A percentile compares a stretch with the other conserved stretches of the same genome.
Evolutionary conservation across 805 yeast genomes (phyloP).

Genomic region (Lachancea kluyveri): DNA sequence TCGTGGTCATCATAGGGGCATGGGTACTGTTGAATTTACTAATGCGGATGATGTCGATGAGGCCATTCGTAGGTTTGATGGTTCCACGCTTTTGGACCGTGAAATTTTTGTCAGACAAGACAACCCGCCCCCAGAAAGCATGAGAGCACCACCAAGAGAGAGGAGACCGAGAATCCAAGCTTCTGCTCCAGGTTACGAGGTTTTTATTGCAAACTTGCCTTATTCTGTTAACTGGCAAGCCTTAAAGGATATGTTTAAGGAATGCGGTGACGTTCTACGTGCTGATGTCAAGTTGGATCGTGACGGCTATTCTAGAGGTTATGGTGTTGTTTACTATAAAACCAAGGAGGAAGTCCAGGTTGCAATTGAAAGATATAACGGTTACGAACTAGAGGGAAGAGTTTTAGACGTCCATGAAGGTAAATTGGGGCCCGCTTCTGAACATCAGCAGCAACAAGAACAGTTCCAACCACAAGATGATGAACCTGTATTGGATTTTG

Average conservation of each 20-base stretch:
- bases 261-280: constrained; percentile 68
- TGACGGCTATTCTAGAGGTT: constrained; percentile 77
- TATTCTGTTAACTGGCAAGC: constrained; percentile 79
- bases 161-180: constrained; percentile 28
- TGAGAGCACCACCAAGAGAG: constrained; percentile 14
- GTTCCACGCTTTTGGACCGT: constrained; percentile 62
- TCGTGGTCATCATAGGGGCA: constrained; percentile 78
- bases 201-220: constrained; percentile 79
- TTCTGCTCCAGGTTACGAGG: constrained; percentile 34
- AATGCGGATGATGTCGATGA: constrained; percentile 55
- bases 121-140: constrained; percentile 65
- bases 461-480: background rate
- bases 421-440: background rate
- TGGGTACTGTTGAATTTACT: constrained; percentile 85
- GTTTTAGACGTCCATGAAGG: constrained; percentile 76
- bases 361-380: constrained; percentile 67
- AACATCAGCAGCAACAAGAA: background rate
- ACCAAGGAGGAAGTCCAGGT: constrained; percentile 59
- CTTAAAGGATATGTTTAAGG: constrained; percentile 75
- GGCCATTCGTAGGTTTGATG: constrained; percentile 68
- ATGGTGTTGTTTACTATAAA: constrained; percentile 72
- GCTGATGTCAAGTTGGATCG: constrained; percentile 69
- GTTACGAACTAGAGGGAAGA: constrained; percentile 71
- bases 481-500: background rate
- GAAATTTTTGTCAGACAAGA: constrained; percentile 86